These are phyloP conservation scores for Staphylotrichum tortipilum DNA, from an alignment of 495 filamentous ascomycete genomes.

Conservation along the genomic window DNA sequence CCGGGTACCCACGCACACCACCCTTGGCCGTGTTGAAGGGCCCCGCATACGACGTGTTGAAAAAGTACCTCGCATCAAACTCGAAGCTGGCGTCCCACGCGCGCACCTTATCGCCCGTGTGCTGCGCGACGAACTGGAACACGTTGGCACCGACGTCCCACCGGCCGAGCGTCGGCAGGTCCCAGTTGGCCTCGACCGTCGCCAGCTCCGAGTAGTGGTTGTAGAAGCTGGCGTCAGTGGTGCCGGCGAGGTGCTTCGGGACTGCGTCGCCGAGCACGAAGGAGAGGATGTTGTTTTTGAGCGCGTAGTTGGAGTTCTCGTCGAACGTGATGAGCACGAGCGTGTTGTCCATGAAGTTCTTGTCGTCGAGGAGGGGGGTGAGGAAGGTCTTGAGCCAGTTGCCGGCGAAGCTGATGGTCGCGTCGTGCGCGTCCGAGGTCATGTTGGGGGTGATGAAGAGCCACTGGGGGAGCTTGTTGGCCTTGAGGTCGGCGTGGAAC, in stretches of 20 bases:
- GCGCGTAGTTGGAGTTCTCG: conserved; percentile 50
- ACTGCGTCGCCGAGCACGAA: conserved; percentile 61
- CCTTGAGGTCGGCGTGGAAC: conserved; percentile 40
- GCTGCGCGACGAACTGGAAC: conserved; percentile 35
- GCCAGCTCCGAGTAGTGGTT: conserved; percentile 63
- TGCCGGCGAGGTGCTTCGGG: conserved; percentile 42
- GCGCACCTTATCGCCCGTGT: conserved; percentile 24
- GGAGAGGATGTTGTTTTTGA: conserved; percentile 48
- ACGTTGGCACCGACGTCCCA: conserved; percentile 51
- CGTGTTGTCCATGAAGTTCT: conserved; percentile 60
- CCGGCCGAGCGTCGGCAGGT: conserved; percentile 36
- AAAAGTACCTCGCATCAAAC: too few species aligned
- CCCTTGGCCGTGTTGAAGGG: too few species aligned
- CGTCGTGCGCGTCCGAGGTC: conserved; percentile 58
- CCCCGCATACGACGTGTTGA: too few species aligned
- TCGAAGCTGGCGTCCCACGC: too few species aligned
- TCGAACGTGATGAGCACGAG: conserved; percentile 63
- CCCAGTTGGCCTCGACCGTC: conserved; percentile 56
- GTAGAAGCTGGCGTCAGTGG: conserved; percentile 58
- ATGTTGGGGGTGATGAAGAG: conserved; percentile 72
- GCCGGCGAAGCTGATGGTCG: conserved; percentile 51
- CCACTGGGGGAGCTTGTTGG: conserved; percentile 57
- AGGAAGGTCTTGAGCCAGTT: conserved; percentile 52
- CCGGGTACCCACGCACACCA: too few species aligned
- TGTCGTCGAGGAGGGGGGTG: conserved; percentile 51